Conservation (phyloP, 192 early-diverging fungal genomes). For the Coemansia sp. region DNA sequence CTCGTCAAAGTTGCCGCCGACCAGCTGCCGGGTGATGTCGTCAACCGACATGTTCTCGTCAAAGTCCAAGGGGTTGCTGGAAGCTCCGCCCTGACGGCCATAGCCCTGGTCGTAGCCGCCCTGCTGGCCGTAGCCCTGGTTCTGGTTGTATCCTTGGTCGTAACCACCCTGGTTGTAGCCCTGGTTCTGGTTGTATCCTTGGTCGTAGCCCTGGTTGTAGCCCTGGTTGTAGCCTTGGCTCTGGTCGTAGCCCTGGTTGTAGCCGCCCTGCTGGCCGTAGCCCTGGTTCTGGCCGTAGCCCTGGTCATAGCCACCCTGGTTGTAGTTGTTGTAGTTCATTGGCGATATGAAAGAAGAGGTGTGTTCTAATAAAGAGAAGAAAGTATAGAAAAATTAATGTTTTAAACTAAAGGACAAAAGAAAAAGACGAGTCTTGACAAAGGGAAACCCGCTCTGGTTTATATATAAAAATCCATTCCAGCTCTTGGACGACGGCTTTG, state of each 20-base stretch:
- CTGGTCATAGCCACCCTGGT: slow-evolving; percentile 9
- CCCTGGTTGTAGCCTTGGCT: slow-evolving; percentile 11
- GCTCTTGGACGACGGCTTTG: too few species aligned
- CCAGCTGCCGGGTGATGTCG: slow-evolving; percentile 3
- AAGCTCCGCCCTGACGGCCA: not conserved
- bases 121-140: slow-evolving; percentile 8
- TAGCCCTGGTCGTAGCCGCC: slow-evolving; percentile 6
- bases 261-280: slow-evolving; percentile 13
- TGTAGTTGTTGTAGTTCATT: slow-evolving; percentile 9
- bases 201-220: slow-evolving; percentile 5
- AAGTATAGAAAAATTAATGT: not conserved
- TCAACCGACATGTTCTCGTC: slow-evolving; percentile 9
- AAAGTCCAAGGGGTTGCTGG: slow-evolving; percentile 8
- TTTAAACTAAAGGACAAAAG: not conserved
- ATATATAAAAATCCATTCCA: not conserved
- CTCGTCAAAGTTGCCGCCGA: slow-evolving; percentile 2
- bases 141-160: slow-evolving; percentile 4
- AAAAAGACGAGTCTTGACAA: not conserved
- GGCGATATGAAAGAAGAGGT: not conserved
- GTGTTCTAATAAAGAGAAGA: not conserved
- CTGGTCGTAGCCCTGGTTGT: slow-evolving; percentile 6
- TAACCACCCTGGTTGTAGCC: slow-evolving; percentile 11
- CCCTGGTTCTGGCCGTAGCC: slow-evolving; percentile 8
- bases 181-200: slow-evolving; percentile 9
- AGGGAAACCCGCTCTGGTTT: not conserved